Base-by-base conservation (phyloP, 352 stramenopile genomes). In the Pythium chondricola region DNA sequence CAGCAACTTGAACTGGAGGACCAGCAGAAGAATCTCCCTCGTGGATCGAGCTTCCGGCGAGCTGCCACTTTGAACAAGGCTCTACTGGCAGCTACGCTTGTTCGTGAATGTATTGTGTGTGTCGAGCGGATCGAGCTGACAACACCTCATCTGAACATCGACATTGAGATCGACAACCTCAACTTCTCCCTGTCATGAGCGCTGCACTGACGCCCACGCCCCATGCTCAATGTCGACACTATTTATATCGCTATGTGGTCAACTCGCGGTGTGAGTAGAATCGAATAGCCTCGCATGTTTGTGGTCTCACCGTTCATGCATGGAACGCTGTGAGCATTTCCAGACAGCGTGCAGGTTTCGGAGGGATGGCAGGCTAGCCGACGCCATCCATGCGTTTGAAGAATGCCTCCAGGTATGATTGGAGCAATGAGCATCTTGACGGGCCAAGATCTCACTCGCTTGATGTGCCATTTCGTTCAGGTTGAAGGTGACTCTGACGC, bases 1-100 rank as follows among this genome's bases (percentile, higher is more conserved):
- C 74, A 83, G 41, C 69, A 83, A 35, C 69, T 70, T 25, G 71
- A 80, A 26, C 69, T 80, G 16, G 74, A 83, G 20, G 69, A 86
- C 29, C 61, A 82, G 25, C 73, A 64, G 35, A 56, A 48, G 7
- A 72, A 61, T 36, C 33, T 76, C 9, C 56, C 69, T 3, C 50
- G 54, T 20, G 71, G 74, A 32, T 76, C 61, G 16, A 73, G 61
- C 31, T 67, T 57, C 17, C 57, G 40, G 9, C 66, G 49, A 17
- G 65, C 55, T 20, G 20, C 36, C 3, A 40, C 56, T 13, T 32
- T 75, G 11, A 31, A 13, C 2, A 67, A 68, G n/a, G 53, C 57
- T 21, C 39, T 63, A 16, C 48, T 55, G 1, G 52, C 59, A 7
- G 51, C 38, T n/a, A 61, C 33, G n/a, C 56, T 67, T 2, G 18